phyloP scores from a whole-genome alignment of 129 eudicot species.

The Glebionis coronaria region DNA sequence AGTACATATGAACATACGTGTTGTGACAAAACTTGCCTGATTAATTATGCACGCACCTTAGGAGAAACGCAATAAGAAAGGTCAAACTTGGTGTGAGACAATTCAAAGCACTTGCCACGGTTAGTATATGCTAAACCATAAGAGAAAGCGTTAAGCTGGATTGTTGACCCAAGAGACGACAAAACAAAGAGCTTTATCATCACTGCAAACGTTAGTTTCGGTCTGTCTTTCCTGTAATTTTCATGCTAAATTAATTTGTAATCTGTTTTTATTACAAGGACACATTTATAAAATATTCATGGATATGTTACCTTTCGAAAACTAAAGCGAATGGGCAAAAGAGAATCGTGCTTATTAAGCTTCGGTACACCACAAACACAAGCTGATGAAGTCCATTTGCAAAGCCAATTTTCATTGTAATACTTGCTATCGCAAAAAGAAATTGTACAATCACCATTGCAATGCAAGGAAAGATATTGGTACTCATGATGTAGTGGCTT shows the following conservation, averaged over 20 bases:
- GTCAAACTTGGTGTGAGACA: slow-evolving; percentile 23
- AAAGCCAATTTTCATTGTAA: too few species aligned
- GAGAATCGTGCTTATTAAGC: slow-evolving; percentile 11
- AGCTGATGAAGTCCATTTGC: too few species aligned
- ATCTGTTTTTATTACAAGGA: neutral
- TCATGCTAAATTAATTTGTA: neutral
- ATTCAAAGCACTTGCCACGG: slow-evolving; percentile 28
- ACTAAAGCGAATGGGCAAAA: slow-evolving; percentile 25
- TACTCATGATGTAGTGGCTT: neutral
- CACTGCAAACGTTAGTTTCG: slow-evolving; percentile 13
- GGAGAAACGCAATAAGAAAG: slow-evolving; percentile 16
- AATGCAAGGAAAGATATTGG: slow-evolving; percentile 10
- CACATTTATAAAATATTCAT: neutral
- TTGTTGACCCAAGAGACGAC: slow-evolving; percentile 23
- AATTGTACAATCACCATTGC: too few species aligned
- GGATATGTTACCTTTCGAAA: slow-evolving; percentile 20
- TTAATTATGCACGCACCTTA: too few species aligned
- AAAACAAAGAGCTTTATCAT: slow-evolving; percentile 19
- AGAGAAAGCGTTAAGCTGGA: slow-evolving; percentile 22
- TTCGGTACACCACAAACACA: slow-evolving; percentile 29
- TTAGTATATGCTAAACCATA: slow-evolving; percentile 25
- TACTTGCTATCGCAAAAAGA: too few species aligned
- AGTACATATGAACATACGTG: too few species aligned
- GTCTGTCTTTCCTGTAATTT: slow-evolving; percentile 26
- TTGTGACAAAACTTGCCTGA: too few species aligned